phyloP scores from a whole-genome alignment of 208 protist genomes.

The Balamuthia mandrillaris region DNA sequence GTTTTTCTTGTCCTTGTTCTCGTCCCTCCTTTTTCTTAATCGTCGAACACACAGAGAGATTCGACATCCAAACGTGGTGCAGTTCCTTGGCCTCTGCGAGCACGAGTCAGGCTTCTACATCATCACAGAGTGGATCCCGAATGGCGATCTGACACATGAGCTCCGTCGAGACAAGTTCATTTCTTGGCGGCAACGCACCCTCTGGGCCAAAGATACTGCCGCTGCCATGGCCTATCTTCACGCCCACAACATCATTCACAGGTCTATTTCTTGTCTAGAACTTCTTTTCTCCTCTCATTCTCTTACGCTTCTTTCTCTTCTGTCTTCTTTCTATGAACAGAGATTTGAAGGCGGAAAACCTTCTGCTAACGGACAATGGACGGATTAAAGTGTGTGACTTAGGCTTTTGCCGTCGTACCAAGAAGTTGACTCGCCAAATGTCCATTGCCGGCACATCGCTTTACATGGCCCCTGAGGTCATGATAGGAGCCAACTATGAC shows the following conservation, averaged over 20 bases:
- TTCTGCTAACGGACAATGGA: constrained; percentile 8
- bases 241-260: constrained; percentile 19
- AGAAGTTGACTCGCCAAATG: constrained; percentile 1
- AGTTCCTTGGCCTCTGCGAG: constrained; percentile 5
- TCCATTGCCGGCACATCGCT: constrained; percentile 2
- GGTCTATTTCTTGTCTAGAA: neutral
- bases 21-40: neutral
- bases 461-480: neutral
- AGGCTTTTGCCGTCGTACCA: neutral
- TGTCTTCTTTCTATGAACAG: neutral
- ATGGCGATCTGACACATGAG: neutral
- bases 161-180: neutral
- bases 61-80: constrained; percentile 2
- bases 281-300: neutral
- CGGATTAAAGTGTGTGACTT: neutral
- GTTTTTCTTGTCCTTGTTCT: neutral
- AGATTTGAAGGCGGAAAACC: constrained; percentile 14
- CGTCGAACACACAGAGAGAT: neutral
- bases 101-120: constrained; percentile 21
- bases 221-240: constrained; percentile 11
- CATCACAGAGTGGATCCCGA: constrained; percentile 20
- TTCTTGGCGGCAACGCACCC: neutral
- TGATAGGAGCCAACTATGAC: neutral
- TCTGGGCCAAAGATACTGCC: neutral
- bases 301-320: neutral